phyloP scores from a whole-genome alignment of 2,329 filamentous ascomycete species.

The Cadophora malorum region DNA sequence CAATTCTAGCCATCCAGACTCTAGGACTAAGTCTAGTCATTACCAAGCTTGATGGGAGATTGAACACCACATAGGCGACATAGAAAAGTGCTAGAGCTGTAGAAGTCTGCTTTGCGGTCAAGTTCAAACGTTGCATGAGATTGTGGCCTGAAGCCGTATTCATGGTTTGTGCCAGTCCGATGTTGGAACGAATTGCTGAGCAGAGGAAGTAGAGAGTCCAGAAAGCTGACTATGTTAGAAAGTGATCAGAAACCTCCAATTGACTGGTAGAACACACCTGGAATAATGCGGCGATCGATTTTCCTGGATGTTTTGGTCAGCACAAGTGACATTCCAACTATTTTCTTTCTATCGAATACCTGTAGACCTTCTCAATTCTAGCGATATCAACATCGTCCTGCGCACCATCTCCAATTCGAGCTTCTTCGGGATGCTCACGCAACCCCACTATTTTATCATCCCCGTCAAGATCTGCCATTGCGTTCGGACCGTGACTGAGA shows the following conservation, averaged over 20 bases:
- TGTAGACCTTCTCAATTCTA: slow-evolving; percentile 48
- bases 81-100: slow-evolving; percentile 89
- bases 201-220: slow-evolving; percentile 92
- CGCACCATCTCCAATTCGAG: slow-evolving; percentile 13
- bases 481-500: slow-evolving; percentile 31
- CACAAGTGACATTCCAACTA: background rate
- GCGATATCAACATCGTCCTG: slow-evolving; percentile 39
- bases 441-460: slow-evolving; percentile 29
- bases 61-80: slow-evolving; percentile 89
- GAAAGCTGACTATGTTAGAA: slow-evolving; percentile 62
- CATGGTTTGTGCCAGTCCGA: slow-evolving; percentile 95
- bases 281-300: slow-evolving; percentile 63
- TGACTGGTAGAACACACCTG: slow-evolving; percentile 44
- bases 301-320: slow-evolving; percentile 47
- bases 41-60: slow-evolving; percentile 85
- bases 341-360: slow-evolving; percentile 35
- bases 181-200: slow-evolving; percentile 89
- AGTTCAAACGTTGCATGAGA: slow-evolving; percentile 71
- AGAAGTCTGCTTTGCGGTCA: slow-evolving; percentile 79
- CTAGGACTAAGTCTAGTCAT: slow-evolving; percentile 87
- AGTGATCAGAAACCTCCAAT: slow-evolving; percentile 13
- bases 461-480: slow-evolving; percentile 37
- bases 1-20: slow-evolving; percentile 91
- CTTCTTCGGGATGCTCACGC: slow-evolving; percentile 25
- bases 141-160: slow-evolving; percentile 75